Base-by-base conservation (phyloP, 202 grass and related monocot genomes). In the Carex sylvatica region DNA sequence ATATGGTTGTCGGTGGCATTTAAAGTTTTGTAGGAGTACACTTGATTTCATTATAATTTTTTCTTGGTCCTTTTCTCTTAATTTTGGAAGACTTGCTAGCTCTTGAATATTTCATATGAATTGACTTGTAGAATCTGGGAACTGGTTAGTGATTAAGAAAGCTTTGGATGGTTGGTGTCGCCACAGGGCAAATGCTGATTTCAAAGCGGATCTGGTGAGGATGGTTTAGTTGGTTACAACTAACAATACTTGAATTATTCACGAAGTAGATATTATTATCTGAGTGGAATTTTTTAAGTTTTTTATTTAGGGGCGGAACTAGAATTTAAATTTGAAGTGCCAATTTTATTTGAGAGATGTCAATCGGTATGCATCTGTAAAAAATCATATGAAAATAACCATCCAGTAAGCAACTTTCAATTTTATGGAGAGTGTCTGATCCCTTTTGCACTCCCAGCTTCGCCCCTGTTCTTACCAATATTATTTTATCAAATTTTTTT, bases 131-230 rank as follows among this genome's bases (percentile, higher is more conserved):
- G 31, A 79, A 61, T 58, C 15, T 79, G 33, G 74, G 1, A 31
- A 60, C 44, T 38, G 46, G 51, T 78, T 26, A 60, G 51, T 3
- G 46, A 56, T 53, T 58, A 59, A 78, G 47, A 59, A 35, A 78
- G 54, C 44, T 78, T 30, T 35, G 16, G 22, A 55, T 30, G 74
- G 74, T 78, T 78, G 74, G 74, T 60, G 19, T 9, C 26, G 16
- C 30, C 52, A 78, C 14, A 59, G 60, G 74, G n/a, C 74, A 78
- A 20, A 60, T 78, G 14, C 9, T 78, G 73, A 78, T 78, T 78
- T 54, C 52, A 56, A 12, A 78, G 38, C 8, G 26, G 49, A 78
- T 42, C 28, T 78, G 47, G 23, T 78, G 40, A 58, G 23, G 30
- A 55, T 18, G 12, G 22, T 19, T 19, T 16, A 28, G 28, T 28